Conservation (phyloP, 2,329 filamentous ascomycete genomes). For the Sporothrix luriei region DNA sequence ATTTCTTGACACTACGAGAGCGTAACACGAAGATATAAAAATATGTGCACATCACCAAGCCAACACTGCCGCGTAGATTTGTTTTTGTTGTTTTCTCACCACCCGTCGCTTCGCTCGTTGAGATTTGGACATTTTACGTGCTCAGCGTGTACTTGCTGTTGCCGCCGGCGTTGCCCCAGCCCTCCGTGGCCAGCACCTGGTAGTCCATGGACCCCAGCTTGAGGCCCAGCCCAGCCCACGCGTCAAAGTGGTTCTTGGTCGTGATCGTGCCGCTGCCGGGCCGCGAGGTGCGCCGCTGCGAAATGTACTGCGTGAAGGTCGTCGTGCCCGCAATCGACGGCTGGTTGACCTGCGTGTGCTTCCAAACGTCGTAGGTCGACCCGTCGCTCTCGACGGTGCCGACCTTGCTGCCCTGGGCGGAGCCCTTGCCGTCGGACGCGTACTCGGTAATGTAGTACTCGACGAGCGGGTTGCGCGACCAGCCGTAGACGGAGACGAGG, state of each 20-base stretch:
- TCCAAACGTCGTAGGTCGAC: slow-evolving; percentile 44
- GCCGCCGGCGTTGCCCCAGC: slow-evolving; percentile 44
- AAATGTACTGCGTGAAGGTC: slow-evolving; percentile 56
- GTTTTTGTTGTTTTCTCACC: not conserved
- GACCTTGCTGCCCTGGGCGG: slow-evolving; percentile 41
- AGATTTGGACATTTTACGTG: not conserved
- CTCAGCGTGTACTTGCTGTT: slow-evolving; percentile 41
- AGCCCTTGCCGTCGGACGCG: slow-evolving; percentile 40
- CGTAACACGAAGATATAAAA: not conserved
- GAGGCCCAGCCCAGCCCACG: slow-evolving; percentile 53
- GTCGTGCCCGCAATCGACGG: slow-evolving; percentile 52
- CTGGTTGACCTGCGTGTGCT: slow-evolving; percentile 46
- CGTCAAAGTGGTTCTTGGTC: slow-evolving; percentile 54
- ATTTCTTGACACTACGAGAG: slow-evolving; percentile 5
- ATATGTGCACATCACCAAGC: not conserved
- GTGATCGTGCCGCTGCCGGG: slow-evolving; percentile 53
- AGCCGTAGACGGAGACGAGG: slow-evolving; percentile 46
- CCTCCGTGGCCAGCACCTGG: slow-evolving; percentile 56
- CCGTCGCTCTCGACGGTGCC: slow-evolving; percentile 44
- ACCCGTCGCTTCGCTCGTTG: not conserved
- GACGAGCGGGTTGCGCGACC: slow-evolving; percentile 45
- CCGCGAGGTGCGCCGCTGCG: slow-evolving; percentile 51
- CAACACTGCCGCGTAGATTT: not conserved
- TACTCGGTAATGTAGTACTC: slow-evolving; percentile 48
- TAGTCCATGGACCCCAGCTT: slow-evolving; percentile 54